Evolutionary conservation across 1,139 yeast genomes (phyloP).

Genomic region (Suhomyces chickasaworum): DNA sequence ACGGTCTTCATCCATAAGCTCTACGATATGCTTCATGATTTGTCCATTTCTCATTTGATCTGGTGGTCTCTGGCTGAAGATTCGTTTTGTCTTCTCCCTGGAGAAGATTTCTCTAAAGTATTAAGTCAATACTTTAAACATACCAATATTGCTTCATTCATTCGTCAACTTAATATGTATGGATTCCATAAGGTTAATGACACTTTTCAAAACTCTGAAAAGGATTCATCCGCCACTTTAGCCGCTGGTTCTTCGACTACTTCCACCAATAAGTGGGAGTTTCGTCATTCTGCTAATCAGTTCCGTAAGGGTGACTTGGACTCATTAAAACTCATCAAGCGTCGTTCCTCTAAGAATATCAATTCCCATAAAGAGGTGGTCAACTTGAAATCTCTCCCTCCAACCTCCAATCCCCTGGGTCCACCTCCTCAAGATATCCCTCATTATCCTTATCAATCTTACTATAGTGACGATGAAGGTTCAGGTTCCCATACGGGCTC

Average conservation of each 20-base stretch:
- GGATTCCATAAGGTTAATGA: slow-evolving; percentile 74
- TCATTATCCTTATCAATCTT: slow-evolving; percentile 5
- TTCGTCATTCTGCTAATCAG: slow-evolving; percentile 64
- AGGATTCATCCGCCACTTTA: slow-evolving; percentile 13
- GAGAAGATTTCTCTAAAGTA: slow-evolving; percentile 63
- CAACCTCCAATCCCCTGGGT: slow-evolving; percentile 28
- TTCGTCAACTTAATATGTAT: slow-evolving; percentile 46
- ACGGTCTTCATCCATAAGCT: slow-evolving; percentile 66
- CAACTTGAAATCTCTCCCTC: slow-evolving; percentile 34
- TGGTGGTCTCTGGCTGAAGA: slow-evolving; percentile 53
- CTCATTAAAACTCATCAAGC: slow-evolving; percentile 57
- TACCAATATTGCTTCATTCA: slow-evolving; percentile 75
- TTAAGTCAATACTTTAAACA: slow-evolving; percentile 72
- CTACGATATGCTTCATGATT: slow-evolving; percentile 64
- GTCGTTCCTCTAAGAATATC: slow-evolving; percentile 62
- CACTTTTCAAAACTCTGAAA: slow-evolving; percentile 27
- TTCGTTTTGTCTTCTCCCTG: slow-evolving; percentile 47
- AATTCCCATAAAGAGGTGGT: slow-evolving; percentile 46
- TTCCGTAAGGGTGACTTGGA: slow-evolving; percentile 67
- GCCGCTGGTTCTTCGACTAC: slow-evolving; percentile 21
- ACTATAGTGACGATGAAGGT: slow-evolving; percentile 10
- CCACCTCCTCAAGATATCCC: slow-evolving; percentile 19
- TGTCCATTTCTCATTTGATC: slow-evolving; percentile 48
- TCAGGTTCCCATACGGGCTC: background rate
- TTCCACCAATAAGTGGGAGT: slow-evolving; percentile 58